Percentiles rank a stretch among this genome's conserved stretches.
Conservation (phyloP, 805 yeast genomes). For the Yarrowia sp. region DNA sequence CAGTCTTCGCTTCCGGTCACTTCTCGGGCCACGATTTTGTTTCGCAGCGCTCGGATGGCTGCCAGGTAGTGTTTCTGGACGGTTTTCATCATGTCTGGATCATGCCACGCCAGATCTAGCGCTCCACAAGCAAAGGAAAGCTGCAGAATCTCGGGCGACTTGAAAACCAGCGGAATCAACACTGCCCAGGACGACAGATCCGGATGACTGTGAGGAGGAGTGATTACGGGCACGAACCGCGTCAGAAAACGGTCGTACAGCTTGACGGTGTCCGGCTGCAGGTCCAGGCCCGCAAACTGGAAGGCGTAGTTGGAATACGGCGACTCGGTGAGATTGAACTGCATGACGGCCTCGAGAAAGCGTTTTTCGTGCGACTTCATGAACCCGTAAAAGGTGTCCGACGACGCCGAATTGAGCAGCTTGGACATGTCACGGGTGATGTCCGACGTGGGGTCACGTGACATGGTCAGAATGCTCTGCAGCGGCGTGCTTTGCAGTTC, state of each 20-base stretch:
- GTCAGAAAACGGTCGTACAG: conserved; percentile 25
- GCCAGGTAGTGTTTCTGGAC: conserved; percentile 32
- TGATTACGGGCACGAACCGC: conserved; percentile 29
- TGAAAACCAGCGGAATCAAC: conserved; percentile 32
- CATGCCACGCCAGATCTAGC: conserved; percentile 22
- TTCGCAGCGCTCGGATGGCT: conserved; percentile 3
- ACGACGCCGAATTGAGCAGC: conserved; percentile 16
- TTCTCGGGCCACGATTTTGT: conserved; percentile 16
- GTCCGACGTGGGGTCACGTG: conserved; percentile 6
- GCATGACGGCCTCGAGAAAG: conserved; percentile 17
- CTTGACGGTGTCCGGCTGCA: conserved; percentile 21
- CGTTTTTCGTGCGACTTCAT: conserved; percentile 23
- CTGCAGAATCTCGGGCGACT: conserved; percentile 30
- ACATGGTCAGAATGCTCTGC: conserved; percentile 6
- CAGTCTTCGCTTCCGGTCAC: conserved; percentile 25
- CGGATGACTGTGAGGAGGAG: conserved; percentile 29
- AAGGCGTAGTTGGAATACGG: conserved; percentile 28
- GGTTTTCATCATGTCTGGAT: conserved; percentile 25
- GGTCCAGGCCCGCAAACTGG: conserved; percentile 27
- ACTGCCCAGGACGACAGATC: conserved; percentile 34
- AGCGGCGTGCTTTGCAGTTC: not conserved
- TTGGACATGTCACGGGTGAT: conserved; percentile 13
- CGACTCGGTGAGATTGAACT: conserved; percentile 30
- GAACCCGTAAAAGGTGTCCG: conserved; percentile 29
- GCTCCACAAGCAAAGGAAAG: conserved; percentile 37